Evolutionary conservation across 2,329 filamentous ascomycete genomes (phyloP), one percentile per base, ranked within the genome.

Genomic region (Pseudogymnoascus sp.): DNA sequence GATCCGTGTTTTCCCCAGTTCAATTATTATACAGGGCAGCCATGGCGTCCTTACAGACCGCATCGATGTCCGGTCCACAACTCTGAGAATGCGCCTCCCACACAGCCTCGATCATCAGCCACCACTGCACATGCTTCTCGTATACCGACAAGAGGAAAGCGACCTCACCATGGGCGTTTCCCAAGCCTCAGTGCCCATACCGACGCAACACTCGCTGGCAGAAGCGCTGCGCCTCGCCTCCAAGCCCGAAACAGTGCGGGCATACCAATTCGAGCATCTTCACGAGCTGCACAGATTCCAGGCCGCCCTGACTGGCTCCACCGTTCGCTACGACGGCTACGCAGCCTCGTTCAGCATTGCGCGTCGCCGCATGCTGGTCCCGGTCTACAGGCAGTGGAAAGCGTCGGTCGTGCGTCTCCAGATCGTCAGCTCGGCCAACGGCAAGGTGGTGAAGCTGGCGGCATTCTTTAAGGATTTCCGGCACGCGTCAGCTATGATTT

Each of bases 351-450:
- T 95, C 72, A 85, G 87, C 63, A 94, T 95, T 66, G 86, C 91
- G 1, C 85, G 91, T 29, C 85, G 89, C 49, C 84, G 89, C 66
- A 92, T 91, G 87, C 89, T 95, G 19, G 90, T 94, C n/a, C 89
- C 90, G 0, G 92, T 95, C 66, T 89, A 93, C 77, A 94, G 94
- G 76, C 92, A 92, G 74, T 92, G 90, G 89, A 90, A 93, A 70
- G 88, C 91, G 2, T 85, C 81, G 23, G 81, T 81, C 52, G 89
- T 89, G 14, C 85, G 91, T 38, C 80, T 95, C 7, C 91, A 95
- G 71, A 80, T 95, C 43, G 84, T 95, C 45, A 80, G 84, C 66
- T 19, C 38, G 8, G 38, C 38, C 1, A 86, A 89, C 66, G 88
- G 90, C 65, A 88, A 85, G 69, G 83, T 88, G 19, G 75, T 88